These are phyloP conservation scores for Tetrapisispora arboricola DNA, from an alignment of 805 yeast genomes.

Conservation along the genomic window DNA sequence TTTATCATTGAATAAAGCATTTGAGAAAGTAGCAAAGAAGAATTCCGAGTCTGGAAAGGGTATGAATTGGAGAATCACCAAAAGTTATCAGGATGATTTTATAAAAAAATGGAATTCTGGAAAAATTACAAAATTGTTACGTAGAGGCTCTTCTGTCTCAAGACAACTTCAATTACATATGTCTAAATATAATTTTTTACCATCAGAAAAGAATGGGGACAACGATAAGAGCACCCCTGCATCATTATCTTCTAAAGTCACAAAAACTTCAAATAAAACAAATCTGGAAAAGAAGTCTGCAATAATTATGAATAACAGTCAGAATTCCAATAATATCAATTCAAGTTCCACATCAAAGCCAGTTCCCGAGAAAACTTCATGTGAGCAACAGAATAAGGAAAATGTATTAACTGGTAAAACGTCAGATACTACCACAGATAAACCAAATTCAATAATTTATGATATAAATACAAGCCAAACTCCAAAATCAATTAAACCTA, in stretches of 20 bases:
- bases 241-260: not conserved
- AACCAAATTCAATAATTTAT: not conserved
- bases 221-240: not conserved
- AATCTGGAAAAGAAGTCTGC: too few relatives aligned
- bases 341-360: not conserved
- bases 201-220: conserved; percentile 13
- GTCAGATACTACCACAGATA: not conserved
- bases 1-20: conserved; percentile 85
- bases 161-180: conserved; percentile 68
- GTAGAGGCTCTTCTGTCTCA: conserved; percentile 69
- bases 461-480: conserved; percentile 3
- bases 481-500: not conserved
- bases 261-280: not conserved
- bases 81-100: conserved; percentile 72
- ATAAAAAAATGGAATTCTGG: conserved; percentile 70
- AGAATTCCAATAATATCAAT: not conserved
- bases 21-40: conserved; percentile 89
- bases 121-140: conserved; percentile 46
- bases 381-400: not conserved
- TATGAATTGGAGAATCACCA: conserved; percentile 95
- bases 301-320: too few relatives aligned
- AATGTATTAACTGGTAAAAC: not conserved
- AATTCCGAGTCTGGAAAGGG: conserved; percentile 97
- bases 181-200: conserved; percentile 34
- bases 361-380: not conserved